Evolutionary conservation across 495 filamentous ascomycete genomes (phyloP), one percentile per base, ranked within the genome.

Genomic region (Penicillium malachiteum): DNA sequence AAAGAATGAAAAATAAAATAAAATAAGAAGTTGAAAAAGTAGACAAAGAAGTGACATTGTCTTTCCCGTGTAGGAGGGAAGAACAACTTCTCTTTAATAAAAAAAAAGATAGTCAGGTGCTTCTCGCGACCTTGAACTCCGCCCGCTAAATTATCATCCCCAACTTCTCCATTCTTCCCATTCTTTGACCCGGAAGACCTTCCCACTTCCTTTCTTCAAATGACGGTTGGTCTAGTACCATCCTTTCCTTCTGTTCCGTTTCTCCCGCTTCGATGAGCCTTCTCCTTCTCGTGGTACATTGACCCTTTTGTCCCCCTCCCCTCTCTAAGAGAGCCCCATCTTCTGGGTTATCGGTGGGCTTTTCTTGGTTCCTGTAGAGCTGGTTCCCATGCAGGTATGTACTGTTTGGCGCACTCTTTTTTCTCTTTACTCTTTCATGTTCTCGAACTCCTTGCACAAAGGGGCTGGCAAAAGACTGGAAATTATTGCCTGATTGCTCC

Each of bases 311-410:
- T 52, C 47, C 55, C 57, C 55, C 51, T 52, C 52, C 50, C 54
- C 58, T 55, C 58, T 58, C 43, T 46, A 66, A 58, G 62, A 46
- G 30, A 26, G 26, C 57, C 49, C 54, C 49, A 62, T 66, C 56
- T 67, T 65, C 59, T 50, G 58, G 57, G 68, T 62, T 65, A 59
- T 67, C 57, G 8, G 34, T 48, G 63, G 68, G 56, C 46, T 39
- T 50, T 54, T 58, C 21, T 63, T 56, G 60, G 53, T 68, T 59
- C 52, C 64, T 65, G 66, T 66, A 62, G 59, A 63, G 64, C 59
- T 68, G 63, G 63, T 65, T 72, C 66, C 63, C 65, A 77, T 77
- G 74, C 74, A 77, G 74, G 74, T 77, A 55, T 52, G 74, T 76
- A 54, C 50, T 17, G 40, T 44, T 55, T 57, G 32, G 32, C 48